Percentiles rank a stretch among this genome's conserved stretches.
Evolutionary conservation across 495 filamentous ascomycete genomes (phyloP).

Genomic region (Melanomma pulvis-pyrius): DNA sequence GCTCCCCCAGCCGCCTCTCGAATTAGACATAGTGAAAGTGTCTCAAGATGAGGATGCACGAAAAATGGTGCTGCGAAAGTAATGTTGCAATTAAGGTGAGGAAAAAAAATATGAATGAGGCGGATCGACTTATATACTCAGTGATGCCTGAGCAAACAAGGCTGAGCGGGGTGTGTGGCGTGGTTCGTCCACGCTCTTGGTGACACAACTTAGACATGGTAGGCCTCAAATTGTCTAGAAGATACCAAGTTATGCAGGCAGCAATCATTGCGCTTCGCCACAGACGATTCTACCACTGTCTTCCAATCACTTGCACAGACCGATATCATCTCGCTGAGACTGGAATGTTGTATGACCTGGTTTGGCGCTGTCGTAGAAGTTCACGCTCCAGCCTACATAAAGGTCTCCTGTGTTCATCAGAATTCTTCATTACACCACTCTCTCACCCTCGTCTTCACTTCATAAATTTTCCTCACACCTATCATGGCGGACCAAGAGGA

Average conservation of each 20-base stretch:
- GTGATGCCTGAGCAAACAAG: slow-evolving; percentile 2
- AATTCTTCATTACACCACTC: neutral
- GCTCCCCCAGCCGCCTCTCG: neutral
- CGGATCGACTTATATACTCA: neutral
- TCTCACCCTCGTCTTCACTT: neutral
- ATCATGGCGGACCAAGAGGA: slow-evolving; percentile 14
- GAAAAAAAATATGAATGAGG: neutral
- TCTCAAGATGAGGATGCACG: neutral
- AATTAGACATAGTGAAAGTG: neutral
- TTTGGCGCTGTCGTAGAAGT: too few species aligned
- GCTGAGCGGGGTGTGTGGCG: slow-evolving; percentile 27
- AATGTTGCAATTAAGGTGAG: neutral
- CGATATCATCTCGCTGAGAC: neutral
- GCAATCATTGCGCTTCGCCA: slow-evolving; percentile 1
- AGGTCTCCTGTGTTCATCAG: too few species aligned
- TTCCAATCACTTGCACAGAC: slow-evolving; percentile 22
- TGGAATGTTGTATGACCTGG: neutral
- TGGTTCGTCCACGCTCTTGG: slow-evolving; percentile 6
- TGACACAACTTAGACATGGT: slow-evolving; percentile 11
- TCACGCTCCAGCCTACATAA: too few species aligned
- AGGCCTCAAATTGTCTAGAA: slow-evolving; percentile 7
- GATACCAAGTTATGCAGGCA: slow-evolving; percentile 10
- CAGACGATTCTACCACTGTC: neutral
- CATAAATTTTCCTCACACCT: neutral
- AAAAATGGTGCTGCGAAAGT: neutral